Base-by-base conservation (phyloP, 2,329 filamentous ascomycete species). In the Fusarium abutilonis region DNA sequence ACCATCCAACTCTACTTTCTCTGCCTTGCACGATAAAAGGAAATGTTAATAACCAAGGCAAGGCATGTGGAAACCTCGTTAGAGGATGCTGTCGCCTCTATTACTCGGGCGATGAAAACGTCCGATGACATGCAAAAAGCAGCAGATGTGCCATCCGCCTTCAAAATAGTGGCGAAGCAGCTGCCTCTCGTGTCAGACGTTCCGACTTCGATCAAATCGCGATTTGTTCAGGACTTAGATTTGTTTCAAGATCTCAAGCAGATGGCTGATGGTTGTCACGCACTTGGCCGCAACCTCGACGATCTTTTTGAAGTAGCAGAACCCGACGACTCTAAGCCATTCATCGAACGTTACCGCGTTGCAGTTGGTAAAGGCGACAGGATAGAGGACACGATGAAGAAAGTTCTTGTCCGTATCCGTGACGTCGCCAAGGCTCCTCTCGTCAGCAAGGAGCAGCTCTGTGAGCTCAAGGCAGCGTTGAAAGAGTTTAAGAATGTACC, bases 381-480 rank as follows among this genome's bases (percentile, higher is more conserved):
- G 14, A 39, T 48, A n/a, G 45, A 48, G 23, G 34, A 29, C 19
- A 17, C 39, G 5, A 48, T 48, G 45, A 39, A 38, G 34, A 29
- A 39, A 8, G 21, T 48, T 10, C 45, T 48, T 17, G n/a, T 26
- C 6, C 26, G 19, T n/a, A 29, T 48, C 9, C 34, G n/a, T 10
- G 32, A 38, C n/a, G 15, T 39, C 6, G 45, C 23, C 45, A 48
- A 39, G 23, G 35, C 29, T n/a, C 45, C 32, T 9, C 35, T 48
- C 15, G 35, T 48, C 34, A 39, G 9, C 7, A 14, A 48, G 21
- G 10, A 29, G 28, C 34, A 48, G 35, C n/a, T 38, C 3, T n/a
- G 23, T 19, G 34, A 48, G 45, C 10, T 48, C 4, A 39, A 38
- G 32, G 34, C 34, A 4, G 45, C 45, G 4, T 48, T 48, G 34